phyloP scores from a whole-genome alignment of 805 yeast species.

The Candida anglica region DNA sequence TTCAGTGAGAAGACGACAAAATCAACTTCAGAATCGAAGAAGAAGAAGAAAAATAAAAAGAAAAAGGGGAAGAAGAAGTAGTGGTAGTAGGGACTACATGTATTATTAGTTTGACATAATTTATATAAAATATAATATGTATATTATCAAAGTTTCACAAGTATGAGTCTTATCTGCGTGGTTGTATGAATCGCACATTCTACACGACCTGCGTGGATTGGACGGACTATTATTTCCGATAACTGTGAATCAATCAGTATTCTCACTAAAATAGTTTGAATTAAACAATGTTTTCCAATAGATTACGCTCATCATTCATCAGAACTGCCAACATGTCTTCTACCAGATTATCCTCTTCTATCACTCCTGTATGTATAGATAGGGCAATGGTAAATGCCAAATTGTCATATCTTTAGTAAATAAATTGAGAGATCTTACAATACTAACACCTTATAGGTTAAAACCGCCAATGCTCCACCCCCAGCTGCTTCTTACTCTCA shows the following conservation, averaged over 20 bases:
- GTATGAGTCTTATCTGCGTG: too few species aligned
- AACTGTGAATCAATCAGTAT: too few species aligned
- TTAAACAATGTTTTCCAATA: conserved; percentile 15
- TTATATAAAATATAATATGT: too few species aligned
- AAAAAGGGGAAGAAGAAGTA: conserved; percentile 18
- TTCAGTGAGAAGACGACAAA: conserved; percentile 10
- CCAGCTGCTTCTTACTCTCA: conserved; percentile 97
- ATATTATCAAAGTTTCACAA: too few species aligned
- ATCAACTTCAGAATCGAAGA: conserved; percentile 7
- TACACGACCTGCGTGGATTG: too few species aligned
- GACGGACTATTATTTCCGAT: too few species aligned
- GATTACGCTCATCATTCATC: conserved; percentile 13
- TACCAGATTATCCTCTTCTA: conserved; percentile 22
- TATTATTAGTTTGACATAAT: too few species aligned
- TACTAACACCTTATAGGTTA: conserved; percentile 37
- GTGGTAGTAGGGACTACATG: too few species aligned
- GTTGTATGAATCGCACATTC: too few species aligned
- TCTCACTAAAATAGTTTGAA: too few species aligned
- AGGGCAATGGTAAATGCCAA: too few species aligned
- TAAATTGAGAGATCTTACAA: neutral
- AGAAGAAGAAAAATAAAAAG: conserved; percentile 27
- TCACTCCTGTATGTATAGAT: conserved; percentile 30
- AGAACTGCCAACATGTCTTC: conserved; percentile 18
- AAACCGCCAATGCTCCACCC: conserved; percentile 81
- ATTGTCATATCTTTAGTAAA: too few species aligned